phyloP scores from a whole-genome alignment of 2,329 filamentous ascomycete genomes.

The Aspergillus niger region DNA sequence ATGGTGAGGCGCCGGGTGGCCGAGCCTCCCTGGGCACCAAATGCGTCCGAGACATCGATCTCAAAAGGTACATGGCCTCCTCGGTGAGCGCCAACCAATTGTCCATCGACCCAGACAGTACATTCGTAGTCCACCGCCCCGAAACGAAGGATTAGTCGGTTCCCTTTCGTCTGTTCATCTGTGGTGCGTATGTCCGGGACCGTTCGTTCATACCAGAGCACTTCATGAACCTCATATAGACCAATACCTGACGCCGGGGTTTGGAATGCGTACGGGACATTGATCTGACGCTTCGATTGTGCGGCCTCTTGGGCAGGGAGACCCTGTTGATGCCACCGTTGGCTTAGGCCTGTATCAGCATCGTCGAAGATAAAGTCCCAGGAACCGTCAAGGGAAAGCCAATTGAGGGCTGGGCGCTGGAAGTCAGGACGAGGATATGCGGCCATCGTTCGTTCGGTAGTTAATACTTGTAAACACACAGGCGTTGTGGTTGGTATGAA shows the following conservation, averaged over 20 bases:
- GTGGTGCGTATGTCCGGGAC: conserved; percentile 54
- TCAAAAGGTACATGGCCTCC: conserved; percentile 67
- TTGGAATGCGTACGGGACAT: conserved; percentile 68
- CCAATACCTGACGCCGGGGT: conserved; percentile 64
- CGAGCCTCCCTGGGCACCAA: not conserved
- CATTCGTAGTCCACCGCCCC: conserved; percentile 55
- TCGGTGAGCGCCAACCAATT: conserved; percentile 52
- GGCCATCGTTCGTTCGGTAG: not conserved
- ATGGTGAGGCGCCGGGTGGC: conserved; percentile 52
- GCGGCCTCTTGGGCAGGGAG: conserved; percentile 46
- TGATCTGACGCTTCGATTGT: conserved; percentile 55
- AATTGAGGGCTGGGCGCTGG: conserved; percentile 56
- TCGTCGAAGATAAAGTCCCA: conserved; percentile 70
- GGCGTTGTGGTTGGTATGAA: not conserved
- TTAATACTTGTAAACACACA: not conserved
- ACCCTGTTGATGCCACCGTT: conserved; percentile 57
- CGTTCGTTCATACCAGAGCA: conserved; percentile 65
- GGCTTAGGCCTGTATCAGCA: conserved; percentile 56
- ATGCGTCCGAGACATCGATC: conserved; percentile 55
- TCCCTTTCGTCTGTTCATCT: conserved; percentile 43
- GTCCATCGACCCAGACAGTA: conserved; percentile 59
- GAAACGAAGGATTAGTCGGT: conserved; percentile 49
- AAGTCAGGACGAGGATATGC: conserved; percentile 68
- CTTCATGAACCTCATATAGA: conserved; percentile 64
- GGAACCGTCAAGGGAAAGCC: conserved; percentile 63